Percentiles rank a stretch among this genome's conserved stretches.
Conservation (phyloP, 192 early-diverging fungal species). For the Backusella westeae region DNA sequence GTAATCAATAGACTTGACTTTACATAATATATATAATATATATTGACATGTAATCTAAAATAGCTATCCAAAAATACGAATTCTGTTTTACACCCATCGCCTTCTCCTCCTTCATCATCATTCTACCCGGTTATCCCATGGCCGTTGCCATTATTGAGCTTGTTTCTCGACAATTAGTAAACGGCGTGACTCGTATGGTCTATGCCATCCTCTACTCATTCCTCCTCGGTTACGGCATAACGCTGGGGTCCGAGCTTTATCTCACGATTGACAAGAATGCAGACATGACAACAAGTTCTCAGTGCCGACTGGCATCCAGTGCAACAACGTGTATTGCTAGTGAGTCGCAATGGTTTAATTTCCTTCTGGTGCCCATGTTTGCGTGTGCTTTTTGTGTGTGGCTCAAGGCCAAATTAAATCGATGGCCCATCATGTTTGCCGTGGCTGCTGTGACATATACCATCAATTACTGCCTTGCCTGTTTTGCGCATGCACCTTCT, state of each 20-base stretch:
- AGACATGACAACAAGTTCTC: background rate
- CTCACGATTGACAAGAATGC: conserved; percentile 5
- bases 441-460: conserved; percentile 67
- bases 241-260: conserved; percentile 38
- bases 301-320: background rate
- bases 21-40: background rate
- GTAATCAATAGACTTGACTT: background rate
- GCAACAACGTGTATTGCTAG: background rate
- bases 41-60: background rate
- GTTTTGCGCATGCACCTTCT: conserved; percentile 45
- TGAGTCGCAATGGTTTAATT: conserved; percentile 36
- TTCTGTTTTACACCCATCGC: conserved; percentile 66
- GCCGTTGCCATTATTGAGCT: conserved; percentile 86
- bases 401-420: conserved; percentile 48
- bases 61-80: conserved; percentile 36
- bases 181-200: conserved; percentile 82
- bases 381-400: conserved; percentile 41
- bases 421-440: conserved; percentile 71
- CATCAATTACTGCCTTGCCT: conserved; percentile 53
- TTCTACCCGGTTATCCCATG: conserved; percentile 78
- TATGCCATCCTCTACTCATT: conserved; percentile 78
- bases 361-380: conserved; percentile 48
- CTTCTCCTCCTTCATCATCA: conserved; percentile 57
- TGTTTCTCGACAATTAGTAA: conserved; percentile 85
- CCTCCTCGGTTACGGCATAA: conserved; percentile 72